Evolutionary conservation across 2,329 filamentous ascomycete species (phyloP), one percentile per base, ranked within the genome.

Genomic region (Fusarium tricinctum): DNA sequence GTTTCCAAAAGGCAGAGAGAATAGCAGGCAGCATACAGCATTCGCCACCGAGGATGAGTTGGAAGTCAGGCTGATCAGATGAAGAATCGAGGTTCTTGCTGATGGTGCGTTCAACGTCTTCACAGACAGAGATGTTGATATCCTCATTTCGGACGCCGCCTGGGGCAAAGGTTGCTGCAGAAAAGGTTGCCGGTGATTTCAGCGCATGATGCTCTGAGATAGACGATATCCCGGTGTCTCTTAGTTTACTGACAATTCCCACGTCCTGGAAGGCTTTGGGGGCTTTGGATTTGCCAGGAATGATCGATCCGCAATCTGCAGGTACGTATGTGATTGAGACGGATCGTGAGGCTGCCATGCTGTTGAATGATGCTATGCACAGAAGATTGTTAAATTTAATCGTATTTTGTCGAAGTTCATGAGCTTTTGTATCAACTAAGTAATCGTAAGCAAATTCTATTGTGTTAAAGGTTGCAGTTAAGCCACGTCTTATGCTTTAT

Each of bases 271-370:
- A 72, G 6, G 69, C 70, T 38, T 69, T 15, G 0, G 70, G 69
- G 2, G 67, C 69, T 47, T 72, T 72, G 15, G 67, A 72, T 63
- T 72, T 72, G 33, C 69, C 70, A 2, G 69, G 70, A 26, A 72
- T 59, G 17, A 72, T 56, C 5, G 70, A 72, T 14, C 70, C 70
- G 23, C 67, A 72, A 26, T 70, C 67, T 6, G 70, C 64, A 0
- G 70, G 69, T 3, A 72, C 69, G n/a, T 72, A 71, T 8, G 58
- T 64, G 17, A 72, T 48, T 13, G 52, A 44, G 13, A 65, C 38
- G 8, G 55, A 52, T 4, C 26, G 14, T 20, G 58, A 49, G 15
- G 62, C 30, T 33, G 53, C 47, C 69, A 71, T 71, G 3, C 13
- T 23, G 19, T 28, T 5, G 28, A 26, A 23, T 10, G 17, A n/a